Conservation (phyloP, 306 rosid genomes). For the Ammopiptanthus mongolicus region DNA sequence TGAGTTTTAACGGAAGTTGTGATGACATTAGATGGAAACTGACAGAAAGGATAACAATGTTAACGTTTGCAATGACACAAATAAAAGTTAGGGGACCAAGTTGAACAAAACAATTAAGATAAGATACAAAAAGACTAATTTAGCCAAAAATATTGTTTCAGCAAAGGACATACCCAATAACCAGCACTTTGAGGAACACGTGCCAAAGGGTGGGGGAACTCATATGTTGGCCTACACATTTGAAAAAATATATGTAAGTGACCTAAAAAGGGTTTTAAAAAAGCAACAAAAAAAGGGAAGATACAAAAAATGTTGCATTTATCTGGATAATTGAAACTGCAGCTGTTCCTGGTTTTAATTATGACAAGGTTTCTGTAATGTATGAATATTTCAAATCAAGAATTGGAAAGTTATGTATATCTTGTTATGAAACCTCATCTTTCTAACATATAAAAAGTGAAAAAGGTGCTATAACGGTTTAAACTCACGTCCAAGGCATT, state of each 20-base stretch:
- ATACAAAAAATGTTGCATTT: constrained; percentile 7
- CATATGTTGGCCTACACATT: constrained; percentile 85
- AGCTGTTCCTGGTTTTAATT: constrained; percentile 2
- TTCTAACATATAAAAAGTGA: constrained; percentile 8
- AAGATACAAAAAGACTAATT: too few relatives aligned
- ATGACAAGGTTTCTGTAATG: neutral
- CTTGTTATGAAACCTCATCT: constrained; percentile 8
- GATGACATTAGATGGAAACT: too few relatives aligned
- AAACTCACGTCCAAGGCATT: constrained; percentile 99
- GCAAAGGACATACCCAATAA: constrained; percentile 68
- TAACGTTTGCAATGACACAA: too few relatives aligned
- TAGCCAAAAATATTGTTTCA: neutral
- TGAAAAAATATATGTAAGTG: constrained; percentile 29
- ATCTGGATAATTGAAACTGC: constrained; percentile 10
- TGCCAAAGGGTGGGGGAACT: constrained; percentile 93
- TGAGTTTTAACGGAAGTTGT: too few relatives aligned
- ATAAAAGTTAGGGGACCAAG: too few relatives aligned
- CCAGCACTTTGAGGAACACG: constrained; percentile 93
- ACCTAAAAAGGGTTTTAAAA: neutral
- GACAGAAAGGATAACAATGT: too few relatives aligned
- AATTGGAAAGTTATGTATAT: constrained; percentile 7
- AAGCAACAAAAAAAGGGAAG: neutral
- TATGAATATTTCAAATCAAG: constrained; percentile 11
- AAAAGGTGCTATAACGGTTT: neutral
- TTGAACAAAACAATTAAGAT: too few relatives aligned